These are phyloP conservation scores for Mycena amicta DNA, from an alignment of 768 basidiomycete genomes.

Conservation along the genomic window DNA sequence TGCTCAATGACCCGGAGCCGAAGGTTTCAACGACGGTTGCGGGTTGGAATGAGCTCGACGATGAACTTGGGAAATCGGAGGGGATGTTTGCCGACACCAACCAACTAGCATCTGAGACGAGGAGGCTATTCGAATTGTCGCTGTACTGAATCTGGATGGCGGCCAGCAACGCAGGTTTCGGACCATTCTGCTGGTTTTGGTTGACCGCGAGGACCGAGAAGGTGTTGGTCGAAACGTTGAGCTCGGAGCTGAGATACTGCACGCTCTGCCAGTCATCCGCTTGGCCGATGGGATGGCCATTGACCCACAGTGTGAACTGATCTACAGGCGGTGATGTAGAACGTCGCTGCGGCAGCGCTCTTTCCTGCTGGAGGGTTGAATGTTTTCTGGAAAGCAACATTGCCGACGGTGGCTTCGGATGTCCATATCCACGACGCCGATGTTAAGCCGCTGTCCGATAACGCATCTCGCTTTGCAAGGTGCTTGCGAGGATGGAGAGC, in stretches of 20 bases:
- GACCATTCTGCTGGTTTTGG: neutral
- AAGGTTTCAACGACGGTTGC: neutral
- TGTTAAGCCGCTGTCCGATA: neutral
- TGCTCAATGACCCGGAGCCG: neutral
- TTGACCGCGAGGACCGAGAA: slow-evolving; percentile 14
- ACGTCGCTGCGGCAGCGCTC: slow-evolving; percentile 1
- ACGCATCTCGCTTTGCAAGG: too few species aligned
- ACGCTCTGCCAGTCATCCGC: slow-evolving; percentile 10
- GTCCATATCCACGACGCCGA: slow-evolving; percentile 21
- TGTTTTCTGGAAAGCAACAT: slow-evolving; percentile 8
- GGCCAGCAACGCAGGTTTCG: slow-evolving; percentile 10
- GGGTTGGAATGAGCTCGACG: neutral
- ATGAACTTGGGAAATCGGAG: slow-evolving; percentile 1
- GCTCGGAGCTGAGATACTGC: neutral
- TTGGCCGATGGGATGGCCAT: slow-evolving; percentile 11
- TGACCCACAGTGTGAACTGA: slow-evolving; percentile 12
- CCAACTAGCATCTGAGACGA: slow-evolving; percentile 13
- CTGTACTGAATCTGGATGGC: slow-evolving; percentile 5
- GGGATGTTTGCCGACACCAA: slow-evolving; percentile 8
- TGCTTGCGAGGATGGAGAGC: too few species aligned
- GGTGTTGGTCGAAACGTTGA: slow-evolving; percentile 8
- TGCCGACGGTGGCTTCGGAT: slow-evolving; percentile 7
- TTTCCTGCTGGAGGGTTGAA: slow-evolving; percentile 4
- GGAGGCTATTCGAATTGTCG: neutral
- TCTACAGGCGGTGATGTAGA: slow-evolving; percentile 13